Conservation (phyloP, 2,329 filamentous ascomycete species). For the Aulographum hederae region DNA sequence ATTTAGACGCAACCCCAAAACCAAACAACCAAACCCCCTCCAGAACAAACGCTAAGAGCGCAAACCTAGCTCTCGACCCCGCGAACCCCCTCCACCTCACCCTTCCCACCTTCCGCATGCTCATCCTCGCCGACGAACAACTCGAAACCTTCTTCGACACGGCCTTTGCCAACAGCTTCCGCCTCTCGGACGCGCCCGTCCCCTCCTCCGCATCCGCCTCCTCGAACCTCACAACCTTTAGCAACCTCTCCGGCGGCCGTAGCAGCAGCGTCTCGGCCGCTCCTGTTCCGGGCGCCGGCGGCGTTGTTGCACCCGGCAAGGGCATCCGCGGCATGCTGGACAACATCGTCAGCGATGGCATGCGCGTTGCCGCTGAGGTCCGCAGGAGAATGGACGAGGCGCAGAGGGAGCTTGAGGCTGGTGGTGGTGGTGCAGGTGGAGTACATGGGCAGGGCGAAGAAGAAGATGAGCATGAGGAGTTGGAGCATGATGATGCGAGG, state of each 20-base stretch:
- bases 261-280: not conserved
- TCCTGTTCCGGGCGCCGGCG: conserved; percentile 23
- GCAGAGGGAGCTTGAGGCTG: conserved; percentile 64
- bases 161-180: conserved; percentile 85
- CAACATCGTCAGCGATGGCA: conserved; percentile 93
- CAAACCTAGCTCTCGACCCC: conserved; percentile 82
- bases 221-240: conserved; percentile 70
- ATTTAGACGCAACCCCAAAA: conserved; percentile 7
- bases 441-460: conserved; percentile 37
- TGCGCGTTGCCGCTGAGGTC: conserved; percentile 88
- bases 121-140: conserved; percentile 86
- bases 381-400: conserved; percentile 88
- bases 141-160: conserved; percentile 96
- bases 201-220: conserved; percentile 30
- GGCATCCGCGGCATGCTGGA: conserved; percentile 84
- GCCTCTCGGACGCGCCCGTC: conserved; percentile 49
- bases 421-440: conserved; percentile 43
- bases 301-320: conserved; percentile 45
- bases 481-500: conserved; percentile 30
- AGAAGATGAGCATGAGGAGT: conserved; percentile 53
- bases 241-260: conserved; percentile 33
- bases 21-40: conserved; percentile 11
- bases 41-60: conserved; percentile 44
- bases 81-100: conserved; percentile 90
- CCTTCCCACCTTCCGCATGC: conserved; percentile 95